phyloP scores from a whole-genome alignment of 352 stramenopile genomes.

The Pythium guiyangense region DNA sequence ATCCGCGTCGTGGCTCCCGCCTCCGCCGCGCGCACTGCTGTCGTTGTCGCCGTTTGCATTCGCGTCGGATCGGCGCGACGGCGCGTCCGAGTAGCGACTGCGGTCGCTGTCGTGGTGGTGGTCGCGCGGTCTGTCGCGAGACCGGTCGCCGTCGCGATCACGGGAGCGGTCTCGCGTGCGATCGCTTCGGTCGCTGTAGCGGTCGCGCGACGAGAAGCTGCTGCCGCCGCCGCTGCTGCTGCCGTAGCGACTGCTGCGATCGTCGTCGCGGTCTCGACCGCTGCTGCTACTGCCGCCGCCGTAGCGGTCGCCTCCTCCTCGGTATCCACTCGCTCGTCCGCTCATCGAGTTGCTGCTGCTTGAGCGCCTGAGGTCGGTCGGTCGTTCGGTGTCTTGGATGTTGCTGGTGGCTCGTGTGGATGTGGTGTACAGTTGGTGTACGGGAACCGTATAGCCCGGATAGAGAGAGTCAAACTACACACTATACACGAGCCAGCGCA shows the following conservation, averaged over 20 bases:
- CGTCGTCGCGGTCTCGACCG: conserved; percentile 17
- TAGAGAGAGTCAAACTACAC: not conserved
- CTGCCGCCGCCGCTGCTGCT: conserved; percentile 22
- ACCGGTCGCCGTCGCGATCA: conserved; percentile 14
- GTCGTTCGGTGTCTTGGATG: not conserved
- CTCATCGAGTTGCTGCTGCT: not conserved
- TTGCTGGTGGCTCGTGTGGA: not conserved
- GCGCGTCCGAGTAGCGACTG: conserved; percentile 13
- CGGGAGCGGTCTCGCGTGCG: conserved; percentile 15
- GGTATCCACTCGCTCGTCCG: conserved; percentile 19
- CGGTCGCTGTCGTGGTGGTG: conserved; percentile 24
- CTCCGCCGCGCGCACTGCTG: not conserved
- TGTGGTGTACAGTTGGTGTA: not conserved
- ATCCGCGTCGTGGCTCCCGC: conserved; percentile 2
- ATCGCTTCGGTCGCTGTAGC: conserved; percentile 17
- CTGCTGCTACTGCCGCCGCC: conserved; percentile 14
- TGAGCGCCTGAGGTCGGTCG: not conserved
- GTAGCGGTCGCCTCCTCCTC: conserved; percentile 15
- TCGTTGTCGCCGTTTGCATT: not conserved
- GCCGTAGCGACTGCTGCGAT: conserved; percentile 11
- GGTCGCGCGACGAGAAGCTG: conserved; percentile 25
- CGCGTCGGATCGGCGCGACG: conserved; percentile 2
- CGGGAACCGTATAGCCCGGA: too few relatives aligned
- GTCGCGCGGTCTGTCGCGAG: conserved; percentile 21
- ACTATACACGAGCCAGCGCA: conserved; percentile 6